Base-by-base conservation (phyloP, 495 filamentous ascomycete genomes). In the Penicillium pancosmium region DNA sequence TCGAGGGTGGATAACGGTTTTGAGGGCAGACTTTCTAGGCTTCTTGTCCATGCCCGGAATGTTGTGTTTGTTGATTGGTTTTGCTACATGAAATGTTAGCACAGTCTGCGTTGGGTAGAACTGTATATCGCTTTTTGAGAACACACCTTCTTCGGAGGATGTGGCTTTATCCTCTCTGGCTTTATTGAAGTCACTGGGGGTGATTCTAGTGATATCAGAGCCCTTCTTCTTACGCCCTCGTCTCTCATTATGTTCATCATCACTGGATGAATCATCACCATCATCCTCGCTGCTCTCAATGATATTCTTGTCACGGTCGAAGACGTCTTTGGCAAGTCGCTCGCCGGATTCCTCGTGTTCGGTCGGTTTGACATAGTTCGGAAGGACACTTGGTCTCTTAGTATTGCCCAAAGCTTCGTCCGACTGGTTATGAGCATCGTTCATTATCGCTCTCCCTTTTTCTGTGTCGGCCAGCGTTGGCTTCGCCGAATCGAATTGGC, bases 261-360 rank as follows among this genome's bases (percentile, higher is more conserved):
- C 82, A 33, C 76, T 81, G 4, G 82, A 83, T 5, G 71, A 76
- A 4, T 71, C 66, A 8, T 73, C 71, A 19, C 64, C 73, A 19
- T 83, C 80, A 11, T 83, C 82, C 5, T 83, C 81, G 33, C 80
- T 84, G 40, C 75, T 81, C 61, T 84, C 79, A 9, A 78, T 74
- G 10, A 68, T 66, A 63, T 70, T 72, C 71, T 68, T 75, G 59
- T 67, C 88, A 16, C 83, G 84, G 59, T 90, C 88, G 50, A 84
- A 75, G 52, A 90, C 85, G 65, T 93, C 91, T 68, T 91, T 93
- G 54, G 86, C 80, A 56, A 96, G 70, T 47, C 91, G 83, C 52
- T 83, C 83, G 35, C 79, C 83, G 65, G 63, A 68, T 54, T 67
- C 73, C 62, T 66, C 73, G 51, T 59, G 73, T 5, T 57, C 60